Evolutionary conservation across 257 asterid species (phyloP).

Genomic region (Scutellaria barbata): DNA sequence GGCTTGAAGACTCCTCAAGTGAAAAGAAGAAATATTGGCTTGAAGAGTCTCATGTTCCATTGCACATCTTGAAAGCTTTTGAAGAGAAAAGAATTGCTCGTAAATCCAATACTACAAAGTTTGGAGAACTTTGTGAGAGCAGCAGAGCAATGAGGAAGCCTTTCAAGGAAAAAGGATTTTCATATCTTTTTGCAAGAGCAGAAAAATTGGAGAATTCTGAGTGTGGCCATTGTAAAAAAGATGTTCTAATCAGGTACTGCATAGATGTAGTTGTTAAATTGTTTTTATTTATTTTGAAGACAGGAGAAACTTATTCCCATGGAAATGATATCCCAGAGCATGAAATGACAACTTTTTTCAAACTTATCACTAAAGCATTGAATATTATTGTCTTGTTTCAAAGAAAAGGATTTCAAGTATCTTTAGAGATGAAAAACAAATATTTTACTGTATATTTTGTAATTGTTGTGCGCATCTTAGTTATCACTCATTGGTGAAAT

Average conservation of each 20-base stretch:
- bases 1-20: constrained; percentile 63
- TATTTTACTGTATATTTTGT: not conserved
- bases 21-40: constrained; percentile 88
- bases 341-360: not conserved
- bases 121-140: constrained; percentile 51
- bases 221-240: constrained; percentile 82
- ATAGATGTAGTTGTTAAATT: constrained; percentile 25
- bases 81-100: constrained; percentile 89
- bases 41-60: constrained; percentile 84
- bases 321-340: constrained; percentile 31
- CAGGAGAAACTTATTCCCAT: constrained; percentile 6
- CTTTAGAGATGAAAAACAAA: constrained; percentile 32
- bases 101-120: constrained; percentile 56
- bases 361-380: not conserved
- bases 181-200: constrained; percentile 78
- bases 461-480: constrained; percentile 24
- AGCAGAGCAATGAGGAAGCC: constrained; percentile 42
- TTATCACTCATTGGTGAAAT: constrained; percentile 12
- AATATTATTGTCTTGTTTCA: constrained; percentile 22
- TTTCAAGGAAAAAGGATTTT: constrained; percentile 64
- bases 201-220: constrained; percentile 61
- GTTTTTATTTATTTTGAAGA: constrained; percentile 17
- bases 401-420: constrained; percentile 8
- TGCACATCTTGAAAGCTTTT: constrained; percentile 78
- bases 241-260: constrained; percentile 71